These are phyloP conservation scores for Torulaspora pretoriensis DNA, from an alignment of 1,139 yeast species.

Conservation along the genomic window DNA sequence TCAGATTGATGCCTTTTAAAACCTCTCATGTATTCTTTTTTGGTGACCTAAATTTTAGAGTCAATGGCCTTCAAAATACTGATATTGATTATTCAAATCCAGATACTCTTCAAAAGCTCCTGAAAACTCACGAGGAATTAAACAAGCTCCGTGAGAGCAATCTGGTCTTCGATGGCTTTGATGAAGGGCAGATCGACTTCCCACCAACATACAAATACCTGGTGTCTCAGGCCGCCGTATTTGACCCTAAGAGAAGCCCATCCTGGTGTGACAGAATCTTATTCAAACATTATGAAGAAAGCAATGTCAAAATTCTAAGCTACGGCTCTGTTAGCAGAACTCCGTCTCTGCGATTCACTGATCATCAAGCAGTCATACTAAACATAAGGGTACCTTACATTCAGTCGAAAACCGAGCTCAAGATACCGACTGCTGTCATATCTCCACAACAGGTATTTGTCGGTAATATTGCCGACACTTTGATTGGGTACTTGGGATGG, in stretches of 20 bases:
- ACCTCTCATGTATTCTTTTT: conserved; percentile 59
- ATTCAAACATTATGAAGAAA: conserved; percentile 45
- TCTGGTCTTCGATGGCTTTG: conserved; percentile 55
- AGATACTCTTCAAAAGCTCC: conserved; percentile 16
- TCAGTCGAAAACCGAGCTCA: conserved; percentile 1
- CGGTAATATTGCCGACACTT: conserved; percentile 13
- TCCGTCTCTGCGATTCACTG: conserved; percentile 30
- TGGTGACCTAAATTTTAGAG: conserved; percentile 84
- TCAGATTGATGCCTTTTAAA: conserved; percentile 44
- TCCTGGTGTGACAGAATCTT: conserved; percentile 89
- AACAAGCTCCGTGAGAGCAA: conserved; percentile 42
- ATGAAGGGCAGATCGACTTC: conserved; percentile 59
- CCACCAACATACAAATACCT: conserved; percentile 73
- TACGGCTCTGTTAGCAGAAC: conserved; percentile 31
- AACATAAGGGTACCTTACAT: conserved; percentile 22
- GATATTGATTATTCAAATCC: conserved; percentile 19
- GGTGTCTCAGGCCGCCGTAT: conserved; percentile 38
- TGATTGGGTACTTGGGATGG: conserved; percentile 25
- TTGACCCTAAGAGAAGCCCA: conserved; percentile 59
- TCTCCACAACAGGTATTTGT: conserved; percentile 3
- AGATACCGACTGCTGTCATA: conserved; percentile 1
- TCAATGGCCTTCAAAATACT: conserved; percentile 15
- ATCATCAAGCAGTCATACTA: conserved; percentile 38
- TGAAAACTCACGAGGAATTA: conserved; percentile 55
- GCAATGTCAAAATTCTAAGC: conserved; percentile 5